Conservation (phyloP, 768 basidiomycete genomes). For the Auricularia cornea region DNA sequence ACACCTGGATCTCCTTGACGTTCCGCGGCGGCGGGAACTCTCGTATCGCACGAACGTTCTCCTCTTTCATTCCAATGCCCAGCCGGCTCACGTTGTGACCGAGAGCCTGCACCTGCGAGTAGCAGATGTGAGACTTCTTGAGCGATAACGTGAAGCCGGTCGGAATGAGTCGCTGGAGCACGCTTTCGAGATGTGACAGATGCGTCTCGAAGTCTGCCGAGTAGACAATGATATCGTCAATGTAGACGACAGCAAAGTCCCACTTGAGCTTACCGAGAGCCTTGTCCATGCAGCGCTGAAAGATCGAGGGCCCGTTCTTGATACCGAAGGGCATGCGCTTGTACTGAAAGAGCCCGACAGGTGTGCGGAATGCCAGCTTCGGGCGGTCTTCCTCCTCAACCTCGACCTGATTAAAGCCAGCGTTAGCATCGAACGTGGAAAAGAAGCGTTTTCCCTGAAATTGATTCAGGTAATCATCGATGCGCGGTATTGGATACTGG, state of each 20-base stretch:
- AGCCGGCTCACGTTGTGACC: no score
- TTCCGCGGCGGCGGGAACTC: slow-evolving; percentile 18
- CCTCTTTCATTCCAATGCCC: slow-evolving; percentile 28
- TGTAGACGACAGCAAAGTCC: slow-evolving; percentile 23
- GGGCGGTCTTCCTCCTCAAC: slow-evolving; percentile 20
- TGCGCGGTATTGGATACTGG: slow-evolving; percentile 22
- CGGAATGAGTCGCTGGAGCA: slow-evolving; percentile 19
- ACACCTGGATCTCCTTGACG: slow-evolving; percentile 22
- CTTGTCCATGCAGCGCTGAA: no score
- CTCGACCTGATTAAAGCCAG: slow-evolving; percentile 34
- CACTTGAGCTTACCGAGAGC: no score
- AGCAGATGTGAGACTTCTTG: slow-evolving; percentile 27
- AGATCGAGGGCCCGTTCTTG: slow-evolving; percentile 11
- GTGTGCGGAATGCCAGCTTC: slow-evolving; percentile 31
- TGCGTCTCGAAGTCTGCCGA: slow-evolving; percentile 23
- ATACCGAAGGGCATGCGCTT: slow-evolving; percentile 33
- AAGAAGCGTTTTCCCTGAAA: slow-evolving; percentile 24
- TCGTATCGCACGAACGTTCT: slow-evolving; percentile 29
- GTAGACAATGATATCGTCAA: slow-evolving; percentile 35
- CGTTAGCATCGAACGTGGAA: slow-evolving; percentile 27
- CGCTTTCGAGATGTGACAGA: slow-evolving; percentile 16
- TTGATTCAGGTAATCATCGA: slow-evolving; percentile 20
- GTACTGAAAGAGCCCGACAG: slow-evolving; percentile 34
- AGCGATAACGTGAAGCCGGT: slow-evolving; percentile 27
- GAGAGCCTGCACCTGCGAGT: slow-evolving; percentile 24